Conservation (phyloP, 371 early-diverging fungal species). For the Homolaphlyctis polyrhiza region DNA sequence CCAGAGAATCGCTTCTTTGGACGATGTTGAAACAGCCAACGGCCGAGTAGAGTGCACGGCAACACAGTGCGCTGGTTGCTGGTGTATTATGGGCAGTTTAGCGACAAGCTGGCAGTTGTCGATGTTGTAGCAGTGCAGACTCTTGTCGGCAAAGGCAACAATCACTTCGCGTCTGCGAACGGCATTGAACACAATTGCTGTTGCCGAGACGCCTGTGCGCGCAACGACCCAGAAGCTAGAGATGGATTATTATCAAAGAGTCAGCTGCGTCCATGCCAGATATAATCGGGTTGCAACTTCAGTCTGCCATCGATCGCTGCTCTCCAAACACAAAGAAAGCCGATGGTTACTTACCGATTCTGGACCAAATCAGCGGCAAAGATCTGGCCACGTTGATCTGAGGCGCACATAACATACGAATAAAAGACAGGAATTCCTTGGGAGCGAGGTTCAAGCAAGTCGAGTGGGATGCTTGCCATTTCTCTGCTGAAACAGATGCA, state of each 20-base stretch:
- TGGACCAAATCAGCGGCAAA: conserved; percentile 34
- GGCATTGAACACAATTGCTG: conserved; percentile 33
- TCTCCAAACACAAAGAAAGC: not conserved
- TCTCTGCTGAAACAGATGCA: conserved; percentile 23
- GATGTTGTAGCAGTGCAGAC: conserved; percentile 47
- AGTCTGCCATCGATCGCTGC: not conserved
- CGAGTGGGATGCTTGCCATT: conserved; percentile 6
- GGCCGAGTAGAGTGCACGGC: conserved; percentile 37
- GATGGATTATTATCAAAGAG: not conserved
- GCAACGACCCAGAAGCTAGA: conserved; percentile 40
- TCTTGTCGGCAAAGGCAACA: conserved; percentile 36
- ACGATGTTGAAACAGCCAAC: conserved; percentile 28
- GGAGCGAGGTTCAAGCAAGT: not conserved
- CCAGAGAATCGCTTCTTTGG: conserved; percentile 44
- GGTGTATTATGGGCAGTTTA: conserved; percentile 38
- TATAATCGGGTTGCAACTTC: not conserved
- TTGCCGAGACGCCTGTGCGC: conserved; percentile 39
- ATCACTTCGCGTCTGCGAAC: conserved; percentile 35
- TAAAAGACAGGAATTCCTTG: conserved; percentile 3
- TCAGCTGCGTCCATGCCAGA: not conserved
- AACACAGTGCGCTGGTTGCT: conserved; percentile 17
- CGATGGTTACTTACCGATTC: conserved; percentile 24
- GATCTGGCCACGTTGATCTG: conserved; percentile 42
- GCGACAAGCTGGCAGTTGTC: conserved; percentile 40
- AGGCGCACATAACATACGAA: conserved; percentile 30